Base-by-base conservation (phyloP, 2,329 filamentous ascomycete genomes). In the Xylariomycetidae sp. region DNA sequence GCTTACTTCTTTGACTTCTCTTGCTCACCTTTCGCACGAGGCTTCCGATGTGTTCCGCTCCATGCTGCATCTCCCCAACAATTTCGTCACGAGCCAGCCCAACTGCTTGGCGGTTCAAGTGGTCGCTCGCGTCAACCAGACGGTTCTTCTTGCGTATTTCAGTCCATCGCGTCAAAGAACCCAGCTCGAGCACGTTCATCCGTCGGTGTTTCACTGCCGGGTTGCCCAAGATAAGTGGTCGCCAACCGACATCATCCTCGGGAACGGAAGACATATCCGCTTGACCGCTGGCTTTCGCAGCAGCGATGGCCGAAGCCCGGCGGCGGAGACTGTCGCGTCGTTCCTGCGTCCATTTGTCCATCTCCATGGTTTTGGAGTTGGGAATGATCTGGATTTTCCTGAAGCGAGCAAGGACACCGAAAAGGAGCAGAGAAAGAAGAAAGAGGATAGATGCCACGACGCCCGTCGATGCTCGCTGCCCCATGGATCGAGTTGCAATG, bases 101-200 rank as follows among this genome's bases (percentile, higher is more conserved):
- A 6, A 62, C 49, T 4, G 54, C 48, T n/a, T 52, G 53, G 22
- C 57, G 48, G 37, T 63, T 61, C 17, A 61, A 40, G 44, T 59
- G 58, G 4, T 40, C 27, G 10, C 15, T 10, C 5, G 28, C 42
- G 43, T 77, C 73, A 29, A 78, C 67, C 30, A 81, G 59, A 28
- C 61, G 64, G 47, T 81, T 81, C 50, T 68, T 72, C 44, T 61
- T 69, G 39, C 75, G 65, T 39, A 89, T 86, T 56, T 87, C 82
- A 16, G 74, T 82, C 79, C 81, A 89, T 25, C 84, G 65, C 31
- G 72, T 81, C 65, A 82, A 64, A 22, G 64, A 60, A 0, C 84
- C 83, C 38, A 85, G 60, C 55, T 89, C 84, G 12, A 89, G 62
- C 16, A 86, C 54, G 52, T 76, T 86, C 69, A 88, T 77, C 39